These are phyloP conservation scores for Magnusiomyces fungicola DNA, from an alignment of 1,139 yeast species.

Conservation along the genomic window DNA sequence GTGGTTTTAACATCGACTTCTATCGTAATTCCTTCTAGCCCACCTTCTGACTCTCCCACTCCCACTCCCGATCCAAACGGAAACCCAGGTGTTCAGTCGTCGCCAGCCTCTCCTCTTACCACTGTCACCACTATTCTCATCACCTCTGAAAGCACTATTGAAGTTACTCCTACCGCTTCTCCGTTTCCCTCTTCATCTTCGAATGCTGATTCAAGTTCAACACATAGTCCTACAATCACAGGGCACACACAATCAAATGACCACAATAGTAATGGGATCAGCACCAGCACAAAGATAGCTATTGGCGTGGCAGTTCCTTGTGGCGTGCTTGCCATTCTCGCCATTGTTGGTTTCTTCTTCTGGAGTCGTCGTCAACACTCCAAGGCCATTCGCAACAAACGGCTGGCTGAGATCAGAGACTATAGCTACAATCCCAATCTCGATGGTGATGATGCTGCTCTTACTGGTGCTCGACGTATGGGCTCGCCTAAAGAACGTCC, in stretches of 20 bases:
- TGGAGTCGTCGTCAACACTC: conserved; percentile 13
- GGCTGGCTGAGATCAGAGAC: conserved; percentile 16
- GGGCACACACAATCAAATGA: background rate
- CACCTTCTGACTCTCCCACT: conserved; percentile 3
- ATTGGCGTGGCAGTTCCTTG: conserved; percentile 15
- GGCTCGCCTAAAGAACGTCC: conserved; percentile 3
- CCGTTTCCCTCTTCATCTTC: background rate
- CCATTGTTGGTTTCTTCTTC: conserved; percentile 9
- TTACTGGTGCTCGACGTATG: background rate
- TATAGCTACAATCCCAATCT: conserved; percentile 14
- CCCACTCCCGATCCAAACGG: background rate
- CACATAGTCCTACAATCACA: background rate
- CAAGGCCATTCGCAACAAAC: conserved; percentile 11
- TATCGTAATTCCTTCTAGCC: conserved; percentile 6
- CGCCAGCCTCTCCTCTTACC: background rate
- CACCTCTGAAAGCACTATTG: conserved; percentile 1
- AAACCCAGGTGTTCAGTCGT: no score
- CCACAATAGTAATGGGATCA: conserved; percentile 5
- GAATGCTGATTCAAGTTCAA: background rate
- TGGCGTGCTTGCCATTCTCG: conserved; percentile 10
- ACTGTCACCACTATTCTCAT: conserved; percentile 1
- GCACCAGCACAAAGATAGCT: conserved; percentile 10
- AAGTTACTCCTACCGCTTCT: background rate
- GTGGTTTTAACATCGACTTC: conserved; percentile 15
- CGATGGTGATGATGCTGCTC: background rate